phyloP scores from a whole-genome alignment of 2,329 filamentous ascomycete genomes.

The Bipolaris zeicola region DNA sequence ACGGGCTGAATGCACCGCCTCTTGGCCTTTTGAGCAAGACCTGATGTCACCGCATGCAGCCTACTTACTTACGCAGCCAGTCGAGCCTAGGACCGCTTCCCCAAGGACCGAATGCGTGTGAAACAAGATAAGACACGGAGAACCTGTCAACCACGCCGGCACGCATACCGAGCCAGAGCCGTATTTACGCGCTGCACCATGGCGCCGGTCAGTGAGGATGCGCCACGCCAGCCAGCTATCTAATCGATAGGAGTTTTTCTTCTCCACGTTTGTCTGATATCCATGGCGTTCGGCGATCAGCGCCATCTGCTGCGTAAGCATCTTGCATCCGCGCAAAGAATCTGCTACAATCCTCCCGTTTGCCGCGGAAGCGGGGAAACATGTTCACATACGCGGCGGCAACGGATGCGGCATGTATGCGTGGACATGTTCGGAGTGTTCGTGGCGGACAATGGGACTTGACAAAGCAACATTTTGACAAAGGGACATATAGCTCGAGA shows the following conservation, averaged over 20 bases:
- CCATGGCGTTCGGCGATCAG: conserved; percentile 4
- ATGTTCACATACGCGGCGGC: not conserved
- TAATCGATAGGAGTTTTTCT: conserved; percentile 29
- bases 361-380: not conserved
- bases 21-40: conserved; percentile 1
- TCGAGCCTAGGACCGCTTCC: not conserved
- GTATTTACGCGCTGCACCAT: not conserved
- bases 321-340: conserved; percentile 10
- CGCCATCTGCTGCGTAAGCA: conserved; percentile 6
- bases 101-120: conserved; percentile 2
- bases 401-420: not conserved
- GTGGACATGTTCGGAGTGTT: not conserved
- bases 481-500: conserved; percentile 2
- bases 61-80: not conserved
- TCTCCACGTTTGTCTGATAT: conserved; percentile 21
- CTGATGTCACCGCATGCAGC: conserved; percentile 4
- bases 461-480: not conserved
- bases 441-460: not conserved
- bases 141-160: conserved; percentile 1
- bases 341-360: not conserved
- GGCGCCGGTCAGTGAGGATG: not conserved
- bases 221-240: conserved; percentile 25
- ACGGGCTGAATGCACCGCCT: conserved; percentile 1
- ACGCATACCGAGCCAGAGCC: not conserved
- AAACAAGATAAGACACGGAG: conserved; percentile 4